These are phyloP conservation scores for Dimargaris xerosporica DNA, from an alignment of 192 early-diverging fungal genomes.

Conservation along the genomic window DNA sequence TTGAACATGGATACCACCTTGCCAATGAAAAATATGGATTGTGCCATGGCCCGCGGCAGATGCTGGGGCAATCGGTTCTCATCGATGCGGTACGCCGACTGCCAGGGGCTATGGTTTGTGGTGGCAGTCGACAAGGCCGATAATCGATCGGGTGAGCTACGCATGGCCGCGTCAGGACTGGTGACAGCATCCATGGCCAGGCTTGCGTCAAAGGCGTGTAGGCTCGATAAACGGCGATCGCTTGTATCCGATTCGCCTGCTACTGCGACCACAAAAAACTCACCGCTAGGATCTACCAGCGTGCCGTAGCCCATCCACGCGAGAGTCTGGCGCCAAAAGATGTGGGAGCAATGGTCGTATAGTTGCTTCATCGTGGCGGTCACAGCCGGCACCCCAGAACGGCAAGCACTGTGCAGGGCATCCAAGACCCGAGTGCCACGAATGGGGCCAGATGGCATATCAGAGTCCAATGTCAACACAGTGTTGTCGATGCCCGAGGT, in stretches of 20 bases:
- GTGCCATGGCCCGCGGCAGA: background rate
- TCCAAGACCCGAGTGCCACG: slow-evolving; percentile 5
- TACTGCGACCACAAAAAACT: background rate
- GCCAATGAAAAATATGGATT: background rate
- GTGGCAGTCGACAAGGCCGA: no score
- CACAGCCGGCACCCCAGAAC: background rate
- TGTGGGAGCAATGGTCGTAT: background rate
- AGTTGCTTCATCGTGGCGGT: background rate
- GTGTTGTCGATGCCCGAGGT: no score
- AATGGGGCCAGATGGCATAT: background rate
- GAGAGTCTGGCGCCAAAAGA: background rate
- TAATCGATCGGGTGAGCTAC: no score
- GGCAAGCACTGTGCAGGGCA: background rate
- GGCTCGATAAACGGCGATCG: no score
- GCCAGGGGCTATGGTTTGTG: background rate
- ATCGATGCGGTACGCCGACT: background rate
- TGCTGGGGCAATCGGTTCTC: background rate
- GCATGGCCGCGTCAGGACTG: no score
- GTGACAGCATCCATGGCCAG: no score
- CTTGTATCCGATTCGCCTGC: background rate
- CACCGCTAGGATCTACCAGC: slow-evolving; percentile 2
- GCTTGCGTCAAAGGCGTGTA: no score
- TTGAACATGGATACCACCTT: background rate
- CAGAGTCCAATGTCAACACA: no score
- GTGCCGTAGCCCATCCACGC: slow-evolving; percentile 4